These are phyloP conservation scores for Tremellales sp. DNA, from an alignment of 1,284 basidiomycete genomes.

Conservation along the genomic window DNA sequence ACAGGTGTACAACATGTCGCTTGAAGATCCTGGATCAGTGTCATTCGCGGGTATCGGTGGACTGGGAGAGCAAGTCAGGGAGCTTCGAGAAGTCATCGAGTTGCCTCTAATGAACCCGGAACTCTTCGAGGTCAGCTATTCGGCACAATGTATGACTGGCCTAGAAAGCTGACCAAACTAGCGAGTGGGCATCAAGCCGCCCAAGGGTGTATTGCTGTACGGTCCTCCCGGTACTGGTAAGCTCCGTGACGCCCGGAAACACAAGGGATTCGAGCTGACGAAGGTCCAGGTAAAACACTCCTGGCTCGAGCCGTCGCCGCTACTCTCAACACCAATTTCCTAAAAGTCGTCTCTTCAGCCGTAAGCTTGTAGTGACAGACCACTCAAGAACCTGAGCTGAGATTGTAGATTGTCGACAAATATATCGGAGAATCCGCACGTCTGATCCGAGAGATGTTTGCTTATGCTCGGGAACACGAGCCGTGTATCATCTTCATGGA, in stretches of 20 bases:
- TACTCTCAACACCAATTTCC: slow-evolving; percentile 92
- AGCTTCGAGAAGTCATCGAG: slow-evolving; percentile 95
- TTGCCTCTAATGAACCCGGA: slow-evolving; percentile 93
- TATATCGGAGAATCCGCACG: slow-evolving; percentile 98
- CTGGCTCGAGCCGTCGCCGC: slow-evolving; percentile 94
- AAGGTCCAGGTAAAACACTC: slow-evolving; percentile 79
- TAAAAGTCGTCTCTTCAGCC: slow-evolving; percentile 98
- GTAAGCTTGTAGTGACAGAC: slow-evolving; percentile 26
- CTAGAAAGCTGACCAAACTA: slow-evolving; percentile 33
- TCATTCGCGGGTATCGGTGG: slow-evolving; percentile 98
- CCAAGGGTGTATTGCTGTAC: slow-evolving; percentile 94
- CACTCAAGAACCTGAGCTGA: background rate
- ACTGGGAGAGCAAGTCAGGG: slow-evolving; percentile 90
- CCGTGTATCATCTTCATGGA: slow-evolving; percentile 72
- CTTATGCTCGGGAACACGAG: slow-evolving; percentile 93
- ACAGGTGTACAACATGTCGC: slow-evolving; percentile 92
- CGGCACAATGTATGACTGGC: background rate
- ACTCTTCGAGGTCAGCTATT: slow-evolving; percentile 59
- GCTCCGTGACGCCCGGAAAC: slow-evolving; percentile 1
- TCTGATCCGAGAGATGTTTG: slow-evolving; percentile 96
- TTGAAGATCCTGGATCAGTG: slow-evolving; percentile 94
- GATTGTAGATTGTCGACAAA: slow-evolving; percentile 82
- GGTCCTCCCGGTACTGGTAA: slow-evolving; percentile 89
- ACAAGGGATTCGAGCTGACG: slow-evolving; percentile 2
- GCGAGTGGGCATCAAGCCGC: slow-evolving; percentile 95